Evolutionary conservation across 1,284 basidiomycete species (phyloP), one percentile per base, ranked within the genome.

Genomic region (Moniliophthora roreri): DNA sequence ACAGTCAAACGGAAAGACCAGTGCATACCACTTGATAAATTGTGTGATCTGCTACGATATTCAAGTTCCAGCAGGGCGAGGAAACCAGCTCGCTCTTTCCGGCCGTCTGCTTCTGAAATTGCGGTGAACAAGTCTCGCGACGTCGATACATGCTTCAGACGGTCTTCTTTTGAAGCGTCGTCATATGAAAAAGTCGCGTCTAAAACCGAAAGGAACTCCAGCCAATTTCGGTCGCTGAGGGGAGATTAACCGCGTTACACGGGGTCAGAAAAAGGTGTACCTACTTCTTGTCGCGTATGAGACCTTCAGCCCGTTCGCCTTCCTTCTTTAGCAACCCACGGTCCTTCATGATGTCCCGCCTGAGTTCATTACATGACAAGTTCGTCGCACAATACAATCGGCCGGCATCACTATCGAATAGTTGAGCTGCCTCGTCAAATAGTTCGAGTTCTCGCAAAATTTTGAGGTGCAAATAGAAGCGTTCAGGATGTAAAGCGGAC

Each of bases 211-310:
- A 87, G 66, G 64, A 93, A 91, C 62, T 93, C 90, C 11, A 91
- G 74, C 90, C 91, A 94, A 61, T 93, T 93, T 41, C 87, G 85
- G 63, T 93, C 88, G 46, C 89, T 92, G 54, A 47, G 37, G 44
- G n/a, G 39, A 47, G 45, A 51, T 24, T 56, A 60, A 57, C 38
- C 26, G 32, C 41, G 26, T 11, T 42, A 35, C 28, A 24, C 37
- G 7, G 10, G 28, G 36, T 39, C 32, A 49, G 55, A 20, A 45
- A 23, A 24, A 24, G 16, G 34, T 37, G 16, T 46, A 63, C 77
- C 60, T 49, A 87, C 87, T 78, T 79, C 60, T 79, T 78, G 50
- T 85, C 80, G 34, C 67, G 58, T 50, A 90, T 84, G 48, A 77
- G 76, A 53, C 72, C 65, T 63, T 80, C 73, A 0, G 87, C 87